phyloP scores from a whole-genome alignment of 306 rosid species.

The Trichosanthes truncata region DNA sequence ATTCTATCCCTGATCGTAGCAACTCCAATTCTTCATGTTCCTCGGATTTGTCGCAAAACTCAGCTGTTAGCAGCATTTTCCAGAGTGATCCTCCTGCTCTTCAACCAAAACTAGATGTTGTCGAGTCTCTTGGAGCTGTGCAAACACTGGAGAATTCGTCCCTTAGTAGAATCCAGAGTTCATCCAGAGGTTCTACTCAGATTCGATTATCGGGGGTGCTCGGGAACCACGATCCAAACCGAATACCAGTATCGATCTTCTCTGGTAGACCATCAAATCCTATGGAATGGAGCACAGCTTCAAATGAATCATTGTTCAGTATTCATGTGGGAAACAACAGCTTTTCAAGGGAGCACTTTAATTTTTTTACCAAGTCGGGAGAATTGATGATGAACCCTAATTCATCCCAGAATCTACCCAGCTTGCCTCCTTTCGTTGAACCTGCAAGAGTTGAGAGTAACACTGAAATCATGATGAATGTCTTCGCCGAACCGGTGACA shows the following conservation, averaged over 20 bases:
- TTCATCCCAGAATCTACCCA: background rate
- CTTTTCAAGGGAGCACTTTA: constrained; percentile 16
- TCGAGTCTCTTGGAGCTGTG: background rate
- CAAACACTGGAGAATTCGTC: background rate
- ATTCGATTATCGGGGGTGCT: background rate
- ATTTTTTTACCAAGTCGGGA: constrained; percentile 8
- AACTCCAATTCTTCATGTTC: background rate
- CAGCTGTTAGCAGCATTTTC: background rate
- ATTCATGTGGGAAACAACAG: constrained; percentile 18
- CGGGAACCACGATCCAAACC: constrained; percentile 3
- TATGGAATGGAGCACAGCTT: constrained; percentile 17
- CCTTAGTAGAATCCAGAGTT: background rate
- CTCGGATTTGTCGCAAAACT: constrained; percentile 3
- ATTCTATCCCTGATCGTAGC: background rate
- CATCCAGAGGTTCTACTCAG: background rate
- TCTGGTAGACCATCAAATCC: constrained; percentile 14
- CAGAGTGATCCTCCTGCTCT: background rate
- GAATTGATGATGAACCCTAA: background rate
- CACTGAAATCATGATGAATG: background rate
- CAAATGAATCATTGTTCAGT: constrained; percentile 17
- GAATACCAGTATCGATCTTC: constrained; percentile 10
- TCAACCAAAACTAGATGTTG: background rate
- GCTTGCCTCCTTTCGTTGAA: background rate
- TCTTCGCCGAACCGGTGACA: background rate
- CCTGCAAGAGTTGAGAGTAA: constrained; percentile 2